phyloP scores from a whole-genome alignment of 2,329 filamentous ascomycete genomes.

The Fusarium azukiicola region DNA sequence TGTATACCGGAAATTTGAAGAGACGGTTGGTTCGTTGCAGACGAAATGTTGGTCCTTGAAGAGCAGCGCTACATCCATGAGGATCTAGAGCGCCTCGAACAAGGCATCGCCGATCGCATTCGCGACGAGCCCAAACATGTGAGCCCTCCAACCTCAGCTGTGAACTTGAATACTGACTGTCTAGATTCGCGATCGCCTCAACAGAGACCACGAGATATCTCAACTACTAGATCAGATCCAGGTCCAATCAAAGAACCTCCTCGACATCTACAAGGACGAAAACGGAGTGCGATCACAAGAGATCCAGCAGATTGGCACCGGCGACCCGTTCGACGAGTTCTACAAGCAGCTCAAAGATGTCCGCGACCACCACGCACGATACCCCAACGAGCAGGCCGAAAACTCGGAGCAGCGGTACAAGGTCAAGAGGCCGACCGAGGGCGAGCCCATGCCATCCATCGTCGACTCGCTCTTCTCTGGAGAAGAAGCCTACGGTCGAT shows the following conservation, averaged over 20 bases:
- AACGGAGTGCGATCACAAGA: slow-evolving; percentile 87
- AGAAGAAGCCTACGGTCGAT: slow-evolving; percentile 96
- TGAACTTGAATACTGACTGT: slow-evolving; percentile 43
- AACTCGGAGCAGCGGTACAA: slow-evolving; percentile 97
- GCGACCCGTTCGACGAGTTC: slow-evolving; percentile 94
- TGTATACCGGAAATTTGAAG: neutral
- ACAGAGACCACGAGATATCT: slow-evolving; percentile 94
- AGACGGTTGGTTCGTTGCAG: neutral
- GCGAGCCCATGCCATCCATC: slow-evolving; percentile 82
- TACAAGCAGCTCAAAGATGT: slow-evolving; percentile 91
- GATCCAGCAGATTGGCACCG: slow-evolving; percentile 90
- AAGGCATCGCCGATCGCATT: slow-evolving; percentile 94
- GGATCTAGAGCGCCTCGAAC: slow-evolving; percentile 97
- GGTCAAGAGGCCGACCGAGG: slow-evolving; percentile 80
- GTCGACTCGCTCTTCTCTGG: slow-evolving; percentile 97
- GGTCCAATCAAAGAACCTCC: slow-evolving; percentile 88
- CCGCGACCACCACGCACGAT: slow-evolving; percentile 93
- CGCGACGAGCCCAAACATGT: slow-evolving; percentile 94
- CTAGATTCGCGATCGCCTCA: slow-evolving; percentile 92
- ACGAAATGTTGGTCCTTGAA: slow-evolving; percentile 90
- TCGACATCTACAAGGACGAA: slow-evolving; percentile 92
- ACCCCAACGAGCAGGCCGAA: slow-evolving; percentile 97
- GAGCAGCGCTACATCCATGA: slow-evolving; percentile 97
- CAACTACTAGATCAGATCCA: slow-evolving; percentile 94
- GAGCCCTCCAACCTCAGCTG: slow-evolving; percentile 59